Evolutionary conservation across 2,329 filamentous ascomycete species (phyloP).

Genomic region (Ceratocystiopsis minuta): DNA sequence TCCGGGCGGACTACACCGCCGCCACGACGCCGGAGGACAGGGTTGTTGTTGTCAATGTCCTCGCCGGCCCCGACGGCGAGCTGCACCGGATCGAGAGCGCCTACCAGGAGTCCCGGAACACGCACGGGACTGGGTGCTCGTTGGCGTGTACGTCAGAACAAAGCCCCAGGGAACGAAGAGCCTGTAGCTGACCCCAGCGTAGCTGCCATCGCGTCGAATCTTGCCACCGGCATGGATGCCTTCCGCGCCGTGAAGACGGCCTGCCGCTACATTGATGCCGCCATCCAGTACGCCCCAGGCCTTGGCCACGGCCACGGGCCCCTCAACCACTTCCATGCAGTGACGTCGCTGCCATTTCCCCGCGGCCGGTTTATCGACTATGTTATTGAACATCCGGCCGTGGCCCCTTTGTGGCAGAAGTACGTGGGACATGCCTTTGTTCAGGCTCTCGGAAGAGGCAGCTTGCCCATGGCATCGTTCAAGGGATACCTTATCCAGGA

Average conservation of each 20-base stretch:
- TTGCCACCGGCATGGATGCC: slow-evolving; percentile 41
- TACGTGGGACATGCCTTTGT: slow-evolving; percentile 78
- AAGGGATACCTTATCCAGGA: slow-evolving; percentile 84
- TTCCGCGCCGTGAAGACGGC: slow-evolving; percentile 45
- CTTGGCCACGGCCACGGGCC: slow-evolving; percentile 53
- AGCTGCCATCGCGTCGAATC: slow-evolving; percentile 60
- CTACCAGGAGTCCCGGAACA: slow-evolving; percentile 60
- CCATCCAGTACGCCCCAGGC: slow-evolving; percentile 44
- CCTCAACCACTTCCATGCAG: slow-evolving; percentile 63
- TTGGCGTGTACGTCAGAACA: slow-evolving; percentile 49
- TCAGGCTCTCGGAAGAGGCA: slow-evolving; percentile 54
- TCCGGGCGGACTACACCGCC: slow-evolving; percentile 42
- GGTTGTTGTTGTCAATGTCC: slow-evolving; percentile 56
- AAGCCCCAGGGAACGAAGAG: too few species aligned
- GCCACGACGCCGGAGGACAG: slow-evolving; percentile 41
- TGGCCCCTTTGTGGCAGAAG: slow-evolving; percentile 53
- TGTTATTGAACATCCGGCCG: slow-evolving; percentile 54
- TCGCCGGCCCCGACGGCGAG: slow-evolving; percentile 40
- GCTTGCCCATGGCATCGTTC: slow-evolving; percentile 57
- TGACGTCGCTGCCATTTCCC: slow-evolving; percentile 45
- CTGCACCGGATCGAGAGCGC: slow-evolving; percentile 46
- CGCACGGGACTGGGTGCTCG: slow-evolving; percentile 89
- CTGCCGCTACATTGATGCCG: slow-evolving; percentile 53
- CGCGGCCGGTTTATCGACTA: slow-evolving; percentile 73
- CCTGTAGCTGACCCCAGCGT: too few species aligned